Conservation (phyloP, 2,329 filamentous ascomycete genomes). For the Phoma sp. region DNA sequence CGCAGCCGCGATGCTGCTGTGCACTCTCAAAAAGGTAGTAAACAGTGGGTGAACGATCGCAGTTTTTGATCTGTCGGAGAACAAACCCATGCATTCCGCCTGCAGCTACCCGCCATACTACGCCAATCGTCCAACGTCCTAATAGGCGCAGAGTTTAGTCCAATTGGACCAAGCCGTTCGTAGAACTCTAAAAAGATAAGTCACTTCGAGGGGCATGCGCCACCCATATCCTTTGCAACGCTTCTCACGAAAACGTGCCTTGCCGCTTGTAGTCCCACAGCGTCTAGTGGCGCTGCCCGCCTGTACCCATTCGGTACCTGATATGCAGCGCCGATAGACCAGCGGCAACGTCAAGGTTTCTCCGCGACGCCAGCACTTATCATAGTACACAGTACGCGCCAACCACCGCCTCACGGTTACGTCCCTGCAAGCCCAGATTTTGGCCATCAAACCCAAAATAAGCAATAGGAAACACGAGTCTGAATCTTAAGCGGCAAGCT, state of each 20-base stretch:
- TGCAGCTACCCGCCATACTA: conserved; percentile 7
- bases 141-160: conserved; percentile 7
- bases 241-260: conserved; percentile 22
- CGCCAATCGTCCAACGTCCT: conserved; percentile 1
- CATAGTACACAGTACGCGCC: neutral
- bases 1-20: conserved; percentile 26
- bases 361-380: conserved; percentile 13
- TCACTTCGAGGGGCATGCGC: conserved; percentile 8
- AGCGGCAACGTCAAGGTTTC: conserved; percentile 24
- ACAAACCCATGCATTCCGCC: conserved; percentile 6
- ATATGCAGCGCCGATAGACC: conserved; percentile 29
- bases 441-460: conserved; percentile 6
- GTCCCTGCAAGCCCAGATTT: conserved; percentile 12
- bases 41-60: conserved; percentile 16
- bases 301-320: conserved; percentile 12
- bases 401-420: conserved; percentile 7
- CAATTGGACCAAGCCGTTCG: neutral
- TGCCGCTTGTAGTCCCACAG: conserved; percentile 20
- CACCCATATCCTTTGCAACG: conserved; percentile 11
- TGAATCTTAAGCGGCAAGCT: conserved; percentile 1
- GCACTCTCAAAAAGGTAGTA: conserved; percentile 10
- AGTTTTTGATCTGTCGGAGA: conserved; percentile 16
- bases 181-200: conserved; percentile 7
- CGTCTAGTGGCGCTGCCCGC: conserved; percentile 5
- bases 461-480: neutral